Percentiles rank a stretch among this genome's conserved stretches.
Conservation (phyloP, 176 grass and related monocot genomes). For the Bothriochloa decipiens region DNA sequence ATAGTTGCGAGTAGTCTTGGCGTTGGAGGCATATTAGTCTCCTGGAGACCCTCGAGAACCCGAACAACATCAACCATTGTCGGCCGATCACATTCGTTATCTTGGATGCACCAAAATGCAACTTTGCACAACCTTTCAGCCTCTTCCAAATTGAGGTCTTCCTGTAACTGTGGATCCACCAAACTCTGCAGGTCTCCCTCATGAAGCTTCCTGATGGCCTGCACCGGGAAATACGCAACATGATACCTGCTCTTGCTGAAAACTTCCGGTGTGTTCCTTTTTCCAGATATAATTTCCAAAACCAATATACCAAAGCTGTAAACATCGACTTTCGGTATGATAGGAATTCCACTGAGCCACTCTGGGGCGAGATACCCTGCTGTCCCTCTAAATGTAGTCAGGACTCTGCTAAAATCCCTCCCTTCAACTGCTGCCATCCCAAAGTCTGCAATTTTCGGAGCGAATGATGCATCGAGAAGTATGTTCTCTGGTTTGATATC, state of each 20-base stretch:
- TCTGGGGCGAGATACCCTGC: constrained; percentile 67
- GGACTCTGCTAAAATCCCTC: constrained; percentile 57
- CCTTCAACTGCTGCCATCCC: constrained; percentile 64
- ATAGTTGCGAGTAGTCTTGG: constrained; percentile 10
- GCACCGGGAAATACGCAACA: constrained; percentile 27
- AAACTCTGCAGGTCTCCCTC: not conserved
- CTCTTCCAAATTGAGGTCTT: not conserved
- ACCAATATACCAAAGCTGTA: constrained; percentile 69
- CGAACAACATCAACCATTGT: constrained; percentile 44
- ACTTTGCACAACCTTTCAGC: constrained; percentile 3
- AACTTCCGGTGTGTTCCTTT: constrained; percentile 26
- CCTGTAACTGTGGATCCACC: not conserved
- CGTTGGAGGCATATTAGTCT: not conserved
- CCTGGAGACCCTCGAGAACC: constrained; percentile 38
- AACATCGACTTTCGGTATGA: constrained; percentile 61
- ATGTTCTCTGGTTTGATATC: constrained; percentile 67
- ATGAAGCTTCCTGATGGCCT: constrained; percentile 29
- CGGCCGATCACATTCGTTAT: constrained; percentile 12
- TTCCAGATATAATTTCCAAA: constrained; percentile 56
- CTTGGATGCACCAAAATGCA: constrained; percentile 27
- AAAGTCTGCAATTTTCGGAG: constrained; percentile 74
- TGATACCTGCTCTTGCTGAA: not conserved
- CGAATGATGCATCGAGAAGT: constrained; percentile 49
- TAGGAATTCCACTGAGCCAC: constrained; percentile 48
- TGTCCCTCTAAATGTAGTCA: constrained; percentile 68